phyloP scores from a whole-genome alignment of 305 asterid species.

The Fraxinus sp. region DNA sequence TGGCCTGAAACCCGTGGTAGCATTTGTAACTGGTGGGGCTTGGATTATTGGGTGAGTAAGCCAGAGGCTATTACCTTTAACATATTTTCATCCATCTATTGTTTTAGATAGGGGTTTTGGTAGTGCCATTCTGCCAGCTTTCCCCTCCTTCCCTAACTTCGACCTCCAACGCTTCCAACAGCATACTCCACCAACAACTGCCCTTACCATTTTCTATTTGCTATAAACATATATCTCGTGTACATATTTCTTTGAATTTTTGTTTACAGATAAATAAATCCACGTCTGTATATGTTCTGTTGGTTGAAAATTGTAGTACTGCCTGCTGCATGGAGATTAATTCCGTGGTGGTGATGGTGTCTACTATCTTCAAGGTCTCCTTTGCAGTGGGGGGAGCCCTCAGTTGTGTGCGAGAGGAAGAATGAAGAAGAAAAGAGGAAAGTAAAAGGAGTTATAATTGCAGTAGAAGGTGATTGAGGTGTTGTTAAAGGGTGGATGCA shows the following conservation, averaged over 20 bases:
- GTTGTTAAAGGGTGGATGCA: background rate
- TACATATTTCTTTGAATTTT: background rate
- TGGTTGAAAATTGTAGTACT: background rate
- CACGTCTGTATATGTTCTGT: background rate
- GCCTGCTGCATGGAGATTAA: background rate
- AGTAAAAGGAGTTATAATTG: background rate
- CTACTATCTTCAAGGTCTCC: background rate
- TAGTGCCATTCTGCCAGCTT: background rate
- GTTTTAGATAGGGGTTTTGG: background rate
- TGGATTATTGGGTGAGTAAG: constrained; percentile 91
- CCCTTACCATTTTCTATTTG: background rate
- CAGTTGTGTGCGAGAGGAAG: background rate
- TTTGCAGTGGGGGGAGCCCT: background rate
- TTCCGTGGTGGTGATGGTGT: background rate
- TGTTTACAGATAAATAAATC: background rate
- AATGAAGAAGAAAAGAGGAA: background rate
- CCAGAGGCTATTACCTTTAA: constrained; percentile 1
- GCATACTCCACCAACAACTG: background rate
- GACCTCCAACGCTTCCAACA: background rate
- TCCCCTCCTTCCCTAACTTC: background rate
- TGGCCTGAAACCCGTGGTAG: constrained; percentile 78
- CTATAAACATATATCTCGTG: background rate
- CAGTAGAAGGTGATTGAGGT: background rate
- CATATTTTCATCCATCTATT: background rate
- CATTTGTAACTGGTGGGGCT: constrained; percentile 97